A percentile compares a stretch with the other conserved stretches of the same genome.
phyloP scores from a whole-genome alignment of 495 filamentous ascomycete genomes.

The Echria macrotheca region DNA sequence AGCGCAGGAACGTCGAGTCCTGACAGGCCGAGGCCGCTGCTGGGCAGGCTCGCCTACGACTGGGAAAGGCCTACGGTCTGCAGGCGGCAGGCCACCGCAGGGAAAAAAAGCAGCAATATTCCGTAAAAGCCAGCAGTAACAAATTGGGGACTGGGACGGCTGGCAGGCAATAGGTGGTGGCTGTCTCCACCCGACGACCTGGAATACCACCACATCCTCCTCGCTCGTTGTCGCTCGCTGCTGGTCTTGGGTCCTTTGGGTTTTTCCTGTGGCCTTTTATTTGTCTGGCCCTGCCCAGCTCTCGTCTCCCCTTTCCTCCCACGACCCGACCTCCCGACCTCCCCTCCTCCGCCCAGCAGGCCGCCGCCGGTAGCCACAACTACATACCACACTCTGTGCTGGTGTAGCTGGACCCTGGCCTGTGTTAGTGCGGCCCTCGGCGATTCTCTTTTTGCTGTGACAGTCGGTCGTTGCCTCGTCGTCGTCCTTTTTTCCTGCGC shows the following conservation, averaged over 20 bases:
- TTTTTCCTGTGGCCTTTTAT: constrained; percentile 5
- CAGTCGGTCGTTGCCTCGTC: constrained; percentile 13
- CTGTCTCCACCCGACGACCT: constrained; percentile 9
- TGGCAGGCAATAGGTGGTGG: constrained; percentile 4
- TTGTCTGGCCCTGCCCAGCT: constrained; percentile 5
- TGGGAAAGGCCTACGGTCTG: too few relatives aligned
- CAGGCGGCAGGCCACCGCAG: constrained; percentile 8
- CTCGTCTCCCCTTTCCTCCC: too few relatives aligned
- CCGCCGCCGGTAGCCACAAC: too few relatives aligned
- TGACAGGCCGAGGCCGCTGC: neutral
- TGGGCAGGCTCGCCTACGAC: too few relatives aligned
- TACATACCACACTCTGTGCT: constrained; percentile 1
- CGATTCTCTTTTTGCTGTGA: constrained; percentile 3
- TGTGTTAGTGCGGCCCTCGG: neutral
- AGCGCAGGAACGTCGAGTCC: neutral
- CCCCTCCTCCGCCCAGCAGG: constrained; percentile 3
- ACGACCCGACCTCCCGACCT: too few relatives aligned
- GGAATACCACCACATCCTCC: constrained; percentile 9
- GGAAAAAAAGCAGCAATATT: constrained; percentile 7
- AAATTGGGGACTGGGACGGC: constrained; percentile 6
- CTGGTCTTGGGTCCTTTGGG: neutral
- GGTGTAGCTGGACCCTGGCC: constrained; percentile 7
- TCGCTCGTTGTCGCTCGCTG: too few relatives aligned
- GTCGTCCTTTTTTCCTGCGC: neutral
- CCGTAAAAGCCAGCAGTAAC: constrained; percentile 1